These are phyloP conservation scores for Cercis canadensis DNA, from an alignment of 306 rosid genomes.

Conservation along the genomic window DNA sequence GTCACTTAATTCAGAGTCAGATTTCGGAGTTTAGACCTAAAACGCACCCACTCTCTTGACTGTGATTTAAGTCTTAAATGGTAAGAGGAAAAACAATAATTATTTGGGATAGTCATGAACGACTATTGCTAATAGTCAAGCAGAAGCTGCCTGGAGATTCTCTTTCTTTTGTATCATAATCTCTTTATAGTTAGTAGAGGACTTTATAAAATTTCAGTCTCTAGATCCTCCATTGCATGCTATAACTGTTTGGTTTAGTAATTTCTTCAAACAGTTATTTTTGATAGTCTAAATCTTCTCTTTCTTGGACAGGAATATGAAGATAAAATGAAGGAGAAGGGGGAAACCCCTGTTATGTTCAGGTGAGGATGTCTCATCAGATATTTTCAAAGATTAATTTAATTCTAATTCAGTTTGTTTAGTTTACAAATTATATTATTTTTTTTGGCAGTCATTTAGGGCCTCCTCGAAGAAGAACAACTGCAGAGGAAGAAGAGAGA, in stretches of 20 bases:
- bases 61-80: conserved; percentile 18
- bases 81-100: conserved; percentile 16
- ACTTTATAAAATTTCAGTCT: background rate
- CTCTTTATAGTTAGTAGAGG: background rate
- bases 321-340: conserved; percentile 91
- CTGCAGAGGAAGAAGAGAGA: conserved; percentile 96
- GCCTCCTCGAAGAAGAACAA: conserved; percentile 83
- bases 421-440: conserved; percentile 47
- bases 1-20: conserved; percentile 12
- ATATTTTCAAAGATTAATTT: conserved; percentile 29
- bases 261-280: conserved; percentile 8
- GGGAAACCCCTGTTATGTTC: conserved; percentile 97
- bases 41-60: conserved; percentile 16
- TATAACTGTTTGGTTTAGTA: conserved; percentile 26
- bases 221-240: conserved; percentile 21
- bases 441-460: conserved; percentile 86
- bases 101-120: conserved; percentile 13
- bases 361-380: conserved; percentile 57
- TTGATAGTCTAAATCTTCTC: conserved; percentile 36
- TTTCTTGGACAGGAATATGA: conserved; percentile 78
- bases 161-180: background rate
- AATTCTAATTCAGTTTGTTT: conserved; percentile 36
- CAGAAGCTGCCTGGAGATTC: conserved; percentile 30
- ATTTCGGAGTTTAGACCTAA: background rate
- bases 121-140: conserved; percentile 17